These are phyloP conservation scores for Parmelia sp. DNA, from an alignment of 495 filamentous ascomycete species.

Conservation along the genomic window DNA sequence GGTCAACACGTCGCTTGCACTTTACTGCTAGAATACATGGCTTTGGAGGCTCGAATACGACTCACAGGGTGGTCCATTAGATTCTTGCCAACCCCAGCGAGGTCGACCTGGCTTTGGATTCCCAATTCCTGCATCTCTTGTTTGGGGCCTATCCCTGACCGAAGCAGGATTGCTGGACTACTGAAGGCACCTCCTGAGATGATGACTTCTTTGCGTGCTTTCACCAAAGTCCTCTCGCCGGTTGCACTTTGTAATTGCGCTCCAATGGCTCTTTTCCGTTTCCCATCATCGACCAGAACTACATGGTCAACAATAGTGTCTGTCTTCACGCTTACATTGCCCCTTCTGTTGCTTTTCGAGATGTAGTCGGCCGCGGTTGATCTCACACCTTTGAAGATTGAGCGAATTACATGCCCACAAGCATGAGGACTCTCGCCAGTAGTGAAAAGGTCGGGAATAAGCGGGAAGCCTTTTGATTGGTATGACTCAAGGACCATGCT, in stretches of 20 bases:
- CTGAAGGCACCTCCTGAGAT: neutral
- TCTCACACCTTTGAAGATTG: slow-evolving; percentile 32
- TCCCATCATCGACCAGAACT: neutral
- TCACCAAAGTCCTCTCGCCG: neutral
- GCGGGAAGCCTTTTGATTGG: slow-evolving; percentile 28
- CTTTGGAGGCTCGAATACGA: neutral
- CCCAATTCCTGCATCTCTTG: neutral
- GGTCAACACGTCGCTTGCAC: slow-evolving; percentile 2
- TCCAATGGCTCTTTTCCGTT: neutral
- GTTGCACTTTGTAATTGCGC: neutral
- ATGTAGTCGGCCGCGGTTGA: slow-evolving; percentile 33
- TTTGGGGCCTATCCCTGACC: neutral
- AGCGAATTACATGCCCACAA: slow-evolving; percentile 35
- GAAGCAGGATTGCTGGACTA: neutral
- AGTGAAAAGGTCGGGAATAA: slow-evolving; percentile 34
- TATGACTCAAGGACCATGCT: slow-evolving; percentile 33
- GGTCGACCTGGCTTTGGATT: neutral
- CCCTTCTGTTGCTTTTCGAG: neutral
- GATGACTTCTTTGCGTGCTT: slow-evolving; percentile 5
- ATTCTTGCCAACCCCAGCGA: neutral
- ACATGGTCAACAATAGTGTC: slow-evolving; percentile 3
- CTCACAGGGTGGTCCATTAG: slow-evolving; percentile 3
- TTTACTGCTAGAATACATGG: neutral
- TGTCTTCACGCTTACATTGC: neutral
- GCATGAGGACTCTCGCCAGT: slow-evolving; percentile 32